Evolutionary conservation across 2,329 filamentous ascomycete species (phyloP).

Genomic region (Beauveria brongniartii): DNA sequence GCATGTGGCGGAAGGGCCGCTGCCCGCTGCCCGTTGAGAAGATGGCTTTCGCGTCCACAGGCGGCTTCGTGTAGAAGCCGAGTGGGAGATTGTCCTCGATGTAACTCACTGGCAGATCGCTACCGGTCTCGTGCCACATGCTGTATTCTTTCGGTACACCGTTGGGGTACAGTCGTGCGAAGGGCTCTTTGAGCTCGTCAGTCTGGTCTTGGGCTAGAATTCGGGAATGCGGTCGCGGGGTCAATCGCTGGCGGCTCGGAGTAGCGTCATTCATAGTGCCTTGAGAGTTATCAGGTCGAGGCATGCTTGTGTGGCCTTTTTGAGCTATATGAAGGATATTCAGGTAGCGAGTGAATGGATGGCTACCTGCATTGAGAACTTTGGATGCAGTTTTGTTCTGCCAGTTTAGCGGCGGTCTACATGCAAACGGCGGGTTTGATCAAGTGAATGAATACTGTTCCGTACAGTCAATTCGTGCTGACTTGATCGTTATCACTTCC

Average conservation of each 20-base stretch:
- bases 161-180: constrained; percentile 26
- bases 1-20: constrained; percentile 21
- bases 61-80: constrained; percentile 30
- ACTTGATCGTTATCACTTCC: not conserved
- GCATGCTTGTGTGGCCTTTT: not conserved
- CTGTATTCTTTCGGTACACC: constrained; percentile 28
- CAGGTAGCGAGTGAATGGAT: not conserved
- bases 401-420: not conserved
- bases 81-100: constrained; percentile 28
- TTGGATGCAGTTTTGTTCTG: not conserved
- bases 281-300: too few relatives aligned
- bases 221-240: constrained; percentile 1
- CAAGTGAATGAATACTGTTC: not conserved
- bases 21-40: constrained; percentile 32
- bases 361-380: not conserved
- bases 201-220: constrained; percentile 19
- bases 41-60: constrained; percentile 22
- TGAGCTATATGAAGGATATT: too few relatives aligned
- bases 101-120: constrained; percentile 22
- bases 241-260: not conserved
- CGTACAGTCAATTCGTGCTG: not conserved
- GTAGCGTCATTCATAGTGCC: not conserved
- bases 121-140: constrained; percentile 21
- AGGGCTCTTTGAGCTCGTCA: constrained; percentile 18
- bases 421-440: not conserved